These are phyloP conservation scores for Hansfordia pulvinata DNA, from an alignment of 2,329 filamentous ascomycete genomes.

Conservation along the genomic window DNA sequence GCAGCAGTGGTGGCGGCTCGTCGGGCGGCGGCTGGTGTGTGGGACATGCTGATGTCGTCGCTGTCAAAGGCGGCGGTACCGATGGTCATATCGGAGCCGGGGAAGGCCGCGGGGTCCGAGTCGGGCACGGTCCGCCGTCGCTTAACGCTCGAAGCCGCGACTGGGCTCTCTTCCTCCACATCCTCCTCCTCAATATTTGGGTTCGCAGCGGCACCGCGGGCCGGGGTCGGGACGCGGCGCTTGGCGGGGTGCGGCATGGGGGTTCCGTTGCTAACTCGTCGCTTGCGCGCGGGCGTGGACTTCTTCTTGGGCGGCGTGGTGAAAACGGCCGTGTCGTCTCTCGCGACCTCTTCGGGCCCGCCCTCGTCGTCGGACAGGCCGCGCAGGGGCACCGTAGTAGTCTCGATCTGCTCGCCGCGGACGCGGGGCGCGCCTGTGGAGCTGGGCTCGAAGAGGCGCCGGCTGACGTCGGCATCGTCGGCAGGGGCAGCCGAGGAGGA, in stretches of 20 bases:
- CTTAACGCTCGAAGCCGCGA: too few relatives aligned
- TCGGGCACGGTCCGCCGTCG: too few relatives aligned
- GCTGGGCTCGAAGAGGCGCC: constrained; percentile 20
- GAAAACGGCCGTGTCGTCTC: constrained; percentile 16
- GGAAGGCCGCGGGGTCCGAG: too few relatives aligned
- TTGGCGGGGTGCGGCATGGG: constrained; percentile 33
- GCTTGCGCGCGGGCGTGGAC: constrained; percentile 28
- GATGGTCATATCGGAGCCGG: too few relatives aligned
- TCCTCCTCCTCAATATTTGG: constrained; percentile 30
- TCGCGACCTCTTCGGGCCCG: constrained; percentile 13
- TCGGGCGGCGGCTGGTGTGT: too few relatives aligned
- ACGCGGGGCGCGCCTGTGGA: constrained; percentile 23
- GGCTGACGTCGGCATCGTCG: constrained; percentile 14
- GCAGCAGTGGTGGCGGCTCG: too few relatives aligned
- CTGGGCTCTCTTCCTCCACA: too few relatives aligned
- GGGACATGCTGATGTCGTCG: too few relatives aligned
- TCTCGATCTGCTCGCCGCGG: constrained; percentile 25
- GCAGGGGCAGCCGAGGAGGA: too few relatives aligned
- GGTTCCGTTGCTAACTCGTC: constrained; percentile 36
- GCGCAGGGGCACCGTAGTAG: constrained; percentile 35
- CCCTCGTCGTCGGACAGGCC: constrained; percentile 27
- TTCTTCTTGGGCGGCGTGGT: too few relatives aligned
- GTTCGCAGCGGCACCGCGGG: too few relatives aligned
- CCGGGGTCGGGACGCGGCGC: constrained; percentile 32
- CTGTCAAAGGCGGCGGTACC: too few relatives aligned